phyloP scores from a whole-genome alignment of 441 rosid species.

The Euphorbia schlechtendalii region DNA sequence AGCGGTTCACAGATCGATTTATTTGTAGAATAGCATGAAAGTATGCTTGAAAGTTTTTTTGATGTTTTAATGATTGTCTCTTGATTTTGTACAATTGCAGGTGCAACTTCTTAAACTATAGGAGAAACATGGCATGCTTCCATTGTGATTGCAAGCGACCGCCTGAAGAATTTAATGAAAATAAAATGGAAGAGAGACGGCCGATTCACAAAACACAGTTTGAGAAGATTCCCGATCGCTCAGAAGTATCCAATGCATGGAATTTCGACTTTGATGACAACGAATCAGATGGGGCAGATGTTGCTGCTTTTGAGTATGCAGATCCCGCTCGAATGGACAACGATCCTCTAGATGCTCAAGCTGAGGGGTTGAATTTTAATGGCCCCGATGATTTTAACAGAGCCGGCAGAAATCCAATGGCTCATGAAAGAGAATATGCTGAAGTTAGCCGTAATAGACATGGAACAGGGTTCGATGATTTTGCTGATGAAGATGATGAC shows the following conservation, averaged over 20 bases:
- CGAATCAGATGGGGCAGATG: constrained; percentile 97
- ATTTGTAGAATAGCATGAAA: too few relatives aligned
- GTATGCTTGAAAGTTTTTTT: constrained; percentile 1
- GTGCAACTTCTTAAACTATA: constrained; percentile 90
- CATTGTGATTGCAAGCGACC: constrained; percentile 98
- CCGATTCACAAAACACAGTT: constrained; percentile 33
- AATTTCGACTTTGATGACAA: constrained; percentile 93
- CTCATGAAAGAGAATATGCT: constrained; percentile 36
- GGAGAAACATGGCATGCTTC: constrained; percentile 85
- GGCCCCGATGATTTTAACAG: constrained; percentile 32
- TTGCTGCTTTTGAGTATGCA: constrained; percentile 83
- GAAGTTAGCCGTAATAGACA: constrained; percentile 32
- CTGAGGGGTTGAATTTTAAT: constrained; percentile 33
- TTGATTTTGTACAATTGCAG: constrained; percentile 40
- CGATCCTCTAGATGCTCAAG: constrained; percentile 22
- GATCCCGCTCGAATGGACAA: constrained; percentile 44
- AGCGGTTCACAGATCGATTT: too few relatives aligned
- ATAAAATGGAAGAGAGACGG: constrained; percentile 45
- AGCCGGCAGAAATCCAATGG: constrained; percentile 25
- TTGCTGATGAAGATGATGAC: constrained; percentile 79
- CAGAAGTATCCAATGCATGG: constrained; percentile 84
- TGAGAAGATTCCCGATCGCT: constrained; percentile 37
- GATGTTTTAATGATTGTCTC: constrained; percentile 9
- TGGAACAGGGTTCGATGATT: constrained; percentile 77
- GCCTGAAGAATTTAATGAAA: constrained; percentile 58